Base-by-base conservation (phyloP, 169 alveolate genomes). In the Pseudocohnilembus persalinus region DNA sequence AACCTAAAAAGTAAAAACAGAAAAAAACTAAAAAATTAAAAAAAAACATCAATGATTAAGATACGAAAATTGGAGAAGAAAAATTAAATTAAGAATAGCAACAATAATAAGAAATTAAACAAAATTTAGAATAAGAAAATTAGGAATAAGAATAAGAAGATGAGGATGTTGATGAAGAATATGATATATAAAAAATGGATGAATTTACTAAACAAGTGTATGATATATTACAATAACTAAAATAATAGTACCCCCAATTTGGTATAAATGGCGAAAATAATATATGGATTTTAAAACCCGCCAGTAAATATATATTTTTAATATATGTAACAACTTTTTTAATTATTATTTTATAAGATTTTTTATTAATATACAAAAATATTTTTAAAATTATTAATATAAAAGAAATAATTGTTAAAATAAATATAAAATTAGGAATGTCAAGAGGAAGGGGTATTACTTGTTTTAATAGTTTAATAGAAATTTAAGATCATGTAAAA, bases 231-330 rank as follows among this genome's bases (percentile, higher is more conserved):
- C 25, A 73, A 35, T 29, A 79, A 74, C 33, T 84, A 31, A 84
- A 79, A 73, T 34, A 78, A 73, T 64, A 82, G 64, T 84, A 49
- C 63, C 94, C 90, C 6, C 84, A 94, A 83, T 94, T 85, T 82
- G 81, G 87, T 34, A 72, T 94, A 31, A 85, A 90, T 31, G 98
- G 98, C 49, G 78, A 83, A 26, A 91, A 91, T 75, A 96, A 96
- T 84, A 84, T 94, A 30, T 96, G 98, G 98, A 95, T 96, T 77
- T 96, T 95, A 20, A 96, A 96, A 78, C 98, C 98, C 6, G 95
- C 97, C 64, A 96, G 96, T 72, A 75, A 89, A 29, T 91, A 63
- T n/a, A n/a, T n/a, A n/a, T n/a, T n/a, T n/a, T n/a, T n/a, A n/a
- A n/a, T n/a, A n/a, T n/a, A n/a, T n/a, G n/a, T n/a, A n/a, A n/a